A percentile compares a stretch with the other conserved stretches of the same genome.
Conservation (phyloP, 148 eudicot genomes). For the Amaranthus hypochondriacus region DNA sequence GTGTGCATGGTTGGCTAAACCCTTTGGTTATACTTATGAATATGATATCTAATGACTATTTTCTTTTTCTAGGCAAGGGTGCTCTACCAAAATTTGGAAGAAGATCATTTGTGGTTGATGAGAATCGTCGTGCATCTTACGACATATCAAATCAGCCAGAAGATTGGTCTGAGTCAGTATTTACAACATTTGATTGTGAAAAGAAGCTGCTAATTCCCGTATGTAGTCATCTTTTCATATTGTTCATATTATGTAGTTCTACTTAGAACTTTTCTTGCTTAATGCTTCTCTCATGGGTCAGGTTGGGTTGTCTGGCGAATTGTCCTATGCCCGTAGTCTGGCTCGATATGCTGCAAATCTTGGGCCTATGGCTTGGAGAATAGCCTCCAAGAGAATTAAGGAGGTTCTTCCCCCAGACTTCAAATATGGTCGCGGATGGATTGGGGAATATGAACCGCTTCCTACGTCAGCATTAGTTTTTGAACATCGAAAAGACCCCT, state of each 20-base stretch:
- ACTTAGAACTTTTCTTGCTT: background rate
- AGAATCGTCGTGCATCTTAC: slow-evolving; percentile 70
- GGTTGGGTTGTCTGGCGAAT: slow-evolving; percentile 80
- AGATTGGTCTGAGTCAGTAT: slow-evolving; percentile 40
- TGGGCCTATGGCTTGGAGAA: slow-evolving; percentile 80
- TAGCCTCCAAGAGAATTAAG: slow-evolving; percentile 73
- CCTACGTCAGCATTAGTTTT: slow-evolving; percentile 51
- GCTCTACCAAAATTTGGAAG: slow-evolving; percentile 42
- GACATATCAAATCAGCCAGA: slow-evolving; percentile 36
- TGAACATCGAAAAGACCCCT: slow-evolving; percentile 40
- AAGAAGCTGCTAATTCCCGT: slow-evolving; percentile 81
- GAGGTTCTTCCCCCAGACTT: slow-evolving; percentile 61
- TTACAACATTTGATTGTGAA: slow-evolving; percentile 67
- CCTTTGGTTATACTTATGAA: background rate
- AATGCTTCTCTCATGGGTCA: slow-evolving; percentile 26
- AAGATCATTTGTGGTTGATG: slow-evolving; percentile 51
- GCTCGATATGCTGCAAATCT: slow-evolving; percentile 88
- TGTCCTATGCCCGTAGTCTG: slow-evolving; percentile 80
- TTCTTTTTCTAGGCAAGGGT: slow-evolving; percentile 46
- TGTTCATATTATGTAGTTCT: slow-evolving; percentile 10
- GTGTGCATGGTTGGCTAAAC: no score
- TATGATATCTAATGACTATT: background rate
- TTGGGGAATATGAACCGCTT: slow-evolving; percentile 84
- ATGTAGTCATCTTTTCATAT: slow-evolving; percentile 22
- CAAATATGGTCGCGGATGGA: slow-evolving; percentile 94